Conservation (phyloP, 345 rosid species). For the Raphanus raphanistrum region DNA sequence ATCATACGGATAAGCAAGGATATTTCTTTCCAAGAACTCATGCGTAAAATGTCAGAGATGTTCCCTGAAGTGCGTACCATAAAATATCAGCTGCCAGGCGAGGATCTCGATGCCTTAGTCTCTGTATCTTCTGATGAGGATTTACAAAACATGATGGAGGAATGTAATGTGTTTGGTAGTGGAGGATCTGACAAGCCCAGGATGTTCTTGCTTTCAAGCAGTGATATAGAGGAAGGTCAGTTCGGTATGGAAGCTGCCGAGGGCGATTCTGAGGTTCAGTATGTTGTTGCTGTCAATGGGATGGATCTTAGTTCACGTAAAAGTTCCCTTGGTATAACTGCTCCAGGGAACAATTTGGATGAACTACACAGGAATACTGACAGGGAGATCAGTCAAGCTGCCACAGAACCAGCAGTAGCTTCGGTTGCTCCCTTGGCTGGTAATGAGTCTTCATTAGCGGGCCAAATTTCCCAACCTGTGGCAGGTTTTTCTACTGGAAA, state of each 20-base stretch:
- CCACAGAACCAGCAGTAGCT: slow-evolving; percentile 37
- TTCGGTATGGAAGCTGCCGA: slow-evolving; percentile 30
- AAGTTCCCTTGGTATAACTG: slow-evolving; percentile 22
- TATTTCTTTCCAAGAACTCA: slow-evolving; percentile 38
- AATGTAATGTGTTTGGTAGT: slow-evolving; percentile 35
- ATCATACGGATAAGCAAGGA: slow-evolving; percentile 36
- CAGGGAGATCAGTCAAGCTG: slow-evolving; percentile 37
- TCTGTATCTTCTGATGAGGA: slow-evolving; percentile 47
- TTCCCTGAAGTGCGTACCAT: slow-evolving; percentile 35
- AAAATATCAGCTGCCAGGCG: slow-evolving; percentile 43
- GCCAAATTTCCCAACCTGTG: slow-evolving; percentile 41
- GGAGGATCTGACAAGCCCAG: slow-evolving; percentile 43
- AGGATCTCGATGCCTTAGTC: slow-evolving; percentile 44
- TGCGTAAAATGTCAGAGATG: slow-evolving; percentile 37
- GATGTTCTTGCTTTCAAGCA: slow-evolving; percentile 42
- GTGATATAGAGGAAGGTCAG: slow-evolving; percentile 41
- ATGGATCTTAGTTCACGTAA: slow-evolving; percentile 36
- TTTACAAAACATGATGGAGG: slow-evolving; percentile 46
- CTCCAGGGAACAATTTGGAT: slow-evolving; percentile 33
- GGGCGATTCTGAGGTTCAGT: slow-evolving; percentile 44
- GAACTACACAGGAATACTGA: slow-evolving; percentile 31
- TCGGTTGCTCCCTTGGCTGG: slow-evolving; percentile 24
- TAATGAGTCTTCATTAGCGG: slow-evolving; percentile 21
- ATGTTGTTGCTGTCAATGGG: slow-evolving; percentile 47
- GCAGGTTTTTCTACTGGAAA: slow-evolving; percentile 17